Evolutionary conservation across 148 eudicot species (phyloP).

Genomic region (Gaultheria prostrata): DNA sequence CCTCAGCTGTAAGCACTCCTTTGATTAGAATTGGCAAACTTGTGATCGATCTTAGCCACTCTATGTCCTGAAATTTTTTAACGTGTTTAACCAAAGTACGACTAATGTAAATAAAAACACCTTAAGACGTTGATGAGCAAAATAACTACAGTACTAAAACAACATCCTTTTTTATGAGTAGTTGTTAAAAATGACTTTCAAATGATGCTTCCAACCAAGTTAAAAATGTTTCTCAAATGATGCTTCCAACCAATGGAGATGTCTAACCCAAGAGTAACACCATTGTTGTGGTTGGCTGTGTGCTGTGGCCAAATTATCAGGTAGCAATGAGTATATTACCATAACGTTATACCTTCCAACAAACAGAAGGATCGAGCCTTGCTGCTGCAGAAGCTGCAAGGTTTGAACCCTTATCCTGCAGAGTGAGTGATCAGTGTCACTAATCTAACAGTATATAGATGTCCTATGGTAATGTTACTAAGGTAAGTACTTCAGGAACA

Average conservation of each 20-base stretch:
- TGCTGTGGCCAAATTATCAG: not conserved
- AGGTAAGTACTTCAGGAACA: not conserved
- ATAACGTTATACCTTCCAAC: conserved; percentile 61
- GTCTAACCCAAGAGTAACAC: not conserved
- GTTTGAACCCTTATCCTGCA: conserved; percentile 67
- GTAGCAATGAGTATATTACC: not conserved
- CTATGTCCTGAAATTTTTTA: conserved; percentile 51
- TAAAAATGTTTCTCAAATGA: not conserved
- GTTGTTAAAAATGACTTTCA: not conserved
- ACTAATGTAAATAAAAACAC: not conserved
- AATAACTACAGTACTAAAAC: not conserved
- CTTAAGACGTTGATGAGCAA: not conserved
- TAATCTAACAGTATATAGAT: not conserved
- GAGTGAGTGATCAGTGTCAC: not conserved
- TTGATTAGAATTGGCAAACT: conserved; percentile 74
- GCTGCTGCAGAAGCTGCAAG: conserved; percentile 58
- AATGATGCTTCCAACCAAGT: too few species aligned
- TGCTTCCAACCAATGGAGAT: not conserved
- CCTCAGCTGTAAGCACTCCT: conserved; percentile 77
- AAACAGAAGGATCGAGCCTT: conserved; percentile 46
- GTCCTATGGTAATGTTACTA: not conserved
- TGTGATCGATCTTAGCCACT: conserved; percentile 69
- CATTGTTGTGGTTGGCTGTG: not conserved
- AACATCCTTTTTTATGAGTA: too few species aligned
- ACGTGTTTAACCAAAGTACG: conserved; percentile 14